Evolutionary conservation across 495 filamentous ascomycete species (phyloP).

Genomic region (Opeltia flavorubescens): DNA sequence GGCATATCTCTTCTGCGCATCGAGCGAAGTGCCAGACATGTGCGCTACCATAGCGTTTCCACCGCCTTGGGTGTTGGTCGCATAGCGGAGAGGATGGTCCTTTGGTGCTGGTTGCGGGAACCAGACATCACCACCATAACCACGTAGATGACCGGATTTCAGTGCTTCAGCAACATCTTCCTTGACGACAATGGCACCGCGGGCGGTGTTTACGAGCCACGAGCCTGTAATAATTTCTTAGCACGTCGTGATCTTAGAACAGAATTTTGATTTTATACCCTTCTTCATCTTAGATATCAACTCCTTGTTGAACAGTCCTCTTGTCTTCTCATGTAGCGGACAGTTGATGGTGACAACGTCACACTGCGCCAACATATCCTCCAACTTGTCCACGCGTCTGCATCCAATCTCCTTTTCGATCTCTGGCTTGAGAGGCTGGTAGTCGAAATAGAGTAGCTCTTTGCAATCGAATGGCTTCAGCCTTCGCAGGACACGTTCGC

Average conservation of each 20-base stretch:
- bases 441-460: slow-evolving; percentile 98
- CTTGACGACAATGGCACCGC: slow-evolving; percentile 98
- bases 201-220: slow-evolving; percentile 97
- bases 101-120: slow-evolving; percentile 87
- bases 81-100: slow-evolving; percentile 87
- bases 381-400: slow-evolving; percentile 70
- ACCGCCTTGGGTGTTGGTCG: slow-evolving; percentile 86
- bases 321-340: slow-evolving; percentile 95
- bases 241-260: background rate
- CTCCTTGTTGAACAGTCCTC: slow-evolving; percentile 98
- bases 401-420: slow-evolving; percentile 93
- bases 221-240: slow-evolving; percentile 50
- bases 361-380: slow-evolving; percentile 92
- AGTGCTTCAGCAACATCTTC: slow-evolving; percentile 94
- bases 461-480: slow-evolving; percentile 98
- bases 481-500: slow-evolving; percentile 90
- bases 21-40: slow-evolving; percentile 94
- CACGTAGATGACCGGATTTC: slow-evolving; percentile 83
- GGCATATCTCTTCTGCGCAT: slow-evolving; percentile 93
- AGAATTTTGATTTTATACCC: slow-evolving; percentile 38
- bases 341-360: slow-evolving; percentile 99
- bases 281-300: slow-evolving; percentile 99
- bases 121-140: slow-evolving; percentile 94
- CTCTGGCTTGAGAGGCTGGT: slow-evolving; percentile 81
- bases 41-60: slow-evolving; percentile 98